A percentile compares a stretch with the other conserved stretches of the same genome.
Conservation (phyloP, 495 filamentous ascomycete species). For the Lasiosphaeria miniovina region DNA sequence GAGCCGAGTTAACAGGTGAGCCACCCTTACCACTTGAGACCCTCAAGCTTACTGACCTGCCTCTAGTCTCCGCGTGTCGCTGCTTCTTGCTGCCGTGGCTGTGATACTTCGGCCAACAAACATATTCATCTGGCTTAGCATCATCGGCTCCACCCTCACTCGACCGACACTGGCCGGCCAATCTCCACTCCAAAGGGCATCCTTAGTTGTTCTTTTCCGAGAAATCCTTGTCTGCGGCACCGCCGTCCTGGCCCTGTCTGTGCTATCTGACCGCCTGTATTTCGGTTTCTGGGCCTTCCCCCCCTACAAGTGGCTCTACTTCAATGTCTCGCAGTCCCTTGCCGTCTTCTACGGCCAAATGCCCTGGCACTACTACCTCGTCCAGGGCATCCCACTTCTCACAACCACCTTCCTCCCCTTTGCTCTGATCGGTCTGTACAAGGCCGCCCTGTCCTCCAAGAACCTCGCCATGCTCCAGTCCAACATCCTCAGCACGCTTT, state of each 20-base stretch:
- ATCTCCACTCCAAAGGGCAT: constrained; percentile 38
- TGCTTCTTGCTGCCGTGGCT: constrained; percentile 75
- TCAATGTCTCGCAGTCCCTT: constrained; percentile 84
- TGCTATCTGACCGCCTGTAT: constrained; percentile 72
- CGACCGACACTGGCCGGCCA: constrained; percentile 37
- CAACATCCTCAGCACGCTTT: constrained; percentile 55
- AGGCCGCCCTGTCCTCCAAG: constrained; percentile 33
- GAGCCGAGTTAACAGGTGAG: constrained; percentile 33
- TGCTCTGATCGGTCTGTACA: constrained; percentile 62
- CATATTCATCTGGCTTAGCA: constrained; percentile 72
- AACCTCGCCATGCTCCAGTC: constrained; percentile 34
- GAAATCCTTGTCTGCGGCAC: constrained; percentile 68
- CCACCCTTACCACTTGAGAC: not conserved
- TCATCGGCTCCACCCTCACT: constrained; percentile 44
- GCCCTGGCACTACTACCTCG: constrained; percentile 87
- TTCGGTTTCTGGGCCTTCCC: constrained; percentile 90
- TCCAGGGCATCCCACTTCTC: constrained; percentile 83
- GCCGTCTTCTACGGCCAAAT: constrained; percentile 93
- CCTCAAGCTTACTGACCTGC: not conserved
- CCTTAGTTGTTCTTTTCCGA: constrained; percentile 53
- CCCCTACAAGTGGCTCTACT: constrained; percentile 82
- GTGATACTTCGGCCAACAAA: constrained; percentile 92
- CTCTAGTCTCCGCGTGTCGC: constrained; percentile 60
- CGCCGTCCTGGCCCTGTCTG: constrained; percentile 58
- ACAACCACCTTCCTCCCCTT: constrained; percentile 83